These are phyloP conservation scores for Chenopodium album DNA, from an alignment of 148 eudicot species.

Conservation along the genomic window DNA sequence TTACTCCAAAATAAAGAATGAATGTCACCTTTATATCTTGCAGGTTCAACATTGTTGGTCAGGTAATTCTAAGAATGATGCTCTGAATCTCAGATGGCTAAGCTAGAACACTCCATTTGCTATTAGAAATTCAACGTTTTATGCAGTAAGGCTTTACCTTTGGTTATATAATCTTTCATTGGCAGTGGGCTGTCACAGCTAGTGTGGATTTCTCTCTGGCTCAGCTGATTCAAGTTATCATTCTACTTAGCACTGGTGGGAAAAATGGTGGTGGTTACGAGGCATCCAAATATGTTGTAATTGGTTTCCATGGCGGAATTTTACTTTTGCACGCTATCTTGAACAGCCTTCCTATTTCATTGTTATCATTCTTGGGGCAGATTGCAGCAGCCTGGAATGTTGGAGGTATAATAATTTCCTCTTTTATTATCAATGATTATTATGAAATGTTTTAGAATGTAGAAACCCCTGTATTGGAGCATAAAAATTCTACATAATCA, in stretches of 20 bases:
- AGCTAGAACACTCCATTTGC: background rate
- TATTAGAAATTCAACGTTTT: background rate
- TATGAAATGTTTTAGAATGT: background rate
- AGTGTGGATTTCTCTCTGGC: constrained; percentile 91
- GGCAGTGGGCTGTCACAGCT: constrained; percentile 97
- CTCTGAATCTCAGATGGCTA: background rate
- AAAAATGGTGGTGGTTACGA: constrained; percentile 89
- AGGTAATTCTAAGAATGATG: constrained; percentile 47
- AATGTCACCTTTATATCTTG: constrained; percentile 21
- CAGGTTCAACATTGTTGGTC: constrained; percentile 99
- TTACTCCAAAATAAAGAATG: background rate
- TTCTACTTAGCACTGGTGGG: constrained; percentile 89
- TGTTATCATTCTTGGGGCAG: constrained; percentile 84
- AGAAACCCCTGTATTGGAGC: background rate
- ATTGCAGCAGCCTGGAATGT: constrained; percentile 93
- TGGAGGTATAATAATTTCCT: constrained; percentile 38
- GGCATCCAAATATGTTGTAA: constrained; percentile 82
- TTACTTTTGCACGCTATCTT: constrained; percentile 71
- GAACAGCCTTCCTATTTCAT: constrained; percentile 83
- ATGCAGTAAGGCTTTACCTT: background rate
- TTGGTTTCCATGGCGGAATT: constrained; percentile 69
- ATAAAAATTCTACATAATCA: background rate
- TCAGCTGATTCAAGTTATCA: constrained; percentile 79
- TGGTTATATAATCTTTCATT: constrained; percentile 18
- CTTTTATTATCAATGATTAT: background rate